phyloP scores from a whole-genome alignment of 2,329 filamentous ascomycete species.

The Ophiocordyceps camponoti-floridani region DNA sequence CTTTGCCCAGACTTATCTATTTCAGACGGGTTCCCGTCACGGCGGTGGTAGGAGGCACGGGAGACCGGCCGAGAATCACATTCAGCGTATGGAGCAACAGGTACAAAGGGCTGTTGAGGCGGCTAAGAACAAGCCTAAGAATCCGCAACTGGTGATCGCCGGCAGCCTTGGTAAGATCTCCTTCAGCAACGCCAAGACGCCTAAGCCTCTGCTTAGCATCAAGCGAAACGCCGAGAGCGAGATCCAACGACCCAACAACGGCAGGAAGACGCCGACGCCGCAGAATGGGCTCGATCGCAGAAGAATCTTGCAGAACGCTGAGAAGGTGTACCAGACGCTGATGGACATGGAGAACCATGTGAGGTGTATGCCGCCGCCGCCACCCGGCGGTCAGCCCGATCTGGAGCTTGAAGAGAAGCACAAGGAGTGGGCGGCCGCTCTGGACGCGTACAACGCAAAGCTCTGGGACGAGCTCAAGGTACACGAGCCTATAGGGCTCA shows the following conservation, averaged over 20 bases:
- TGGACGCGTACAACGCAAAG: slow-evolving; percentile 55
- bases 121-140: slow-evolving; percentile 94
- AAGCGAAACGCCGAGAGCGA: slow-evolving; percentile 63
- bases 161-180: slow-evolving; percentile 95
- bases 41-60: slow-evolving; percentile 57
- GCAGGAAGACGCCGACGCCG: slow-evolving; percentile 20
- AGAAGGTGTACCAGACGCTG: slow-evolving; percentile 69
- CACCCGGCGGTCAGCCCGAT: slow-evolving; percentile 37
- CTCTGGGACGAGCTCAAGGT: slow-evolving; percentile 83
- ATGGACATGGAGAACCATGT: slow-evolving; percentile 94
- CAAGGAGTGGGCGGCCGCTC: slow-evolving; percentile 47
- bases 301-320: slow-evolving; percentile 68
- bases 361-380: slow-evolving; percentile 56
- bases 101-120: slow-evolving; percentile 94
- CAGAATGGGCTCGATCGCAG: slow-evolving; percentile 55
- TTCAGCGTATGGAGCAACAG: slow-evolving; percentile 98
- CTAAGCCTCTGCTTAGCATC: slow-evolving; percentile 86
- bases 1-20: slow-evolving; percentile 94
- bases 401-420: slow-evolving; percentile 55
- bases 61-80: slow-evolving; percentile 82
- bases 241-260: slow-evolving; percentile 29
- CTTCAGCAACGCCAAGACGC: slow-evolving; percentile 96
- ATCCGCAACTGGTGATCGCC: slow-evolving; percentile 90
- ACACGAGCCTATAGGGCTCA: slow-evolving; percentile 71
- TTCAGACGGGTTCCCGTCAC: slow-evolving; percentile 78